Base-by-base conservation (phyloP, 2,329 filamentous ascomycete genomes). In the Fusarium tricinctum region DNA sequence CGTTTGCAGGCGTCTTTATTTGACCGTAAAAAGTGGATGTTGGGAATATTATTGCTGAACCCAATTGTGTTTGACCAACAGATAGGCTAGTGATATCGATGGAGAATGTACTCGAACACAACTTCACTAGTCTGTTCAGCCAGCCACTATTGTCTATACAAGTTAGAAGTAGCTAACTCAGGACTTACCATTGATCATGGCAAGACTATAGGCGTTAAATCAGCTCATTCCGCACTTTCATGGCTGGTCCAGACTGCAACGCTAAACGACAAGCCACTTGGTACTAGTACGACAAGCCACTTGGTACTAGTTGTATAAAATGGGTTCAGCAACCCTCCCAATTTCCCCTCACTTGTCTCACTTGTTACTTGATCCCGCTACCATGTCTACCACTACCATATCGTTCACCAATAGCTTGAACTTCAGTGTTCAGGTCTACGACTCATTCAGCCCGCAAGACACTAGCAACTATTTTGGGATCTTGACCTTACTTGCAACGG, bases 391-490 rank as follows among this genome's bases (percentile, higher is more conserved):
- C 17, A 12, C 39, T 2, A 13, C 8, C 4, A 14, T 9, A 33
- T 56, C 52, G 3, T 23, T 56, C 26, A 17, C 17, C 17, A 56
- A 56, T 4, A 22, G 8, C 33, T 17, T 56, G 5, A 26, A 51
- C 19, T 15, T 33, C 33, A 42, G 33, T 6, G 52, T 56, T n/a
- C 15, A 4, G 1, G 23, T 56, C 17, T 56, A 51, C 45, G 52
- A 56, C 17, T 56, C 52, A 4, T 56, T 51, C 6, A 51, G 52
- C 19, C 9, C 22, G 13, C 26, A 56, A 51, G 52, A 56, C 20
- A 56, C 32, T 14, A 32, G 15, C 20, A 56, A 56, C 17, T 56
- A 56, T 20, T 56, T 56, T 15, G 52, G 52, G 5, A 56, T 33
- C 9, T 40, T 56, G 15, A 56, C 52, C 17, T 15, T 5, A 3